phyloP scores from a whole-genome alignment of 352 stramenopile genomes.

The Phytophthora aleatoria region DNA sequence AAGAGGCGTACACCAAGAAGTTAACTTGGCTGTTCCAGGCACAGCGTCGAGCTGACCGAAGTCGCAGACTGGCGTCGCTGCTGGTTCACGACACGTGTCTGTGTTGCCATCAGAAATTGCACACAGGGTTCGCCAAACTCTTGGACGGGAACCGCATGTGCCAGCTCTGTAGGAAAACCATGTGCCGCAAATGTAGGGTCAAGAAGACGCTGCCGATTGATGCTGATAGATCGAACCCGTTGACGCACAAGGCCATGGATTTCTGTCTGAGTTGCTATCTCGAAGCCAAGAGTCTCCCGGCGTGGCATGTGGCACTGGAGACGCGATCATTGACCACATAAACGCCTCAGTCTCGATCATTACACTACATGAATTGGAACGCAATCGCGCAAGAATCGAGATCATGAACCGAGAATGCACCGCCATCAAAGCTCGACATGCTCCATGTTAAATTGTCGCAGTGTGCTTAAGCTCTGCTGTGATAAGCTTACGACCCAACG shows the following conservation, averaged over 20 bases:
- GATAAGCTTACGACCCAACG: background rate
- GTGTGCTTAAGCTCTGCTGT: conserved; percentile 1
- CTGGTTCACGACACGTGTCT: conserved; percentile 24
- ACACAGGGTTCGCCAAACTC: conserved; percentile 29
- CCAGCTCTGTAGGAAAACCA: conserved; percentile 32
- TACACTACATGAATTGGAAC: background rate
- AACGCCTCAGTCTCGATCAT: background rate
- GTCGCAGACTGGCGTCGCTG: conserved; percentile 6
- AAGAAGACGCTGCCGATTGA: conserved; percentile 40
- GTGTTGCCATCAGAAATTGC: conserved; percentile 34
- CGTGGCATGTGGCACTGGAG: conserved; percentile 47
- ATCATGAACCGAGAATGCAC: background rate
- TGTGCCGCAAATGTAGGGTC: conserved; percentile 53
- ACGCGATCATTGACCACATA: conserved; percentile 13
- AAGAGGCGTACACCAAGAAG: conserved; percentile 62
- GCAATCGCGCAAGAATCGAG: background rate
- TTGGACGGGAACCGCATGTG: conserved; percentile 32
- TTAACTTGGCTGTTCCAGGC: conserved; percentile 38
- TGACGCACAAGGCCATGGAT: conserved; percentile 34
- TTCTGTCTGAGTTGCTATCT: conserved; percentile 64
- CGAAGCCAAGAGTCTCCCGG: conserved; percentile 41
- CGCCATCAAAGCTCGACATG: background rate
- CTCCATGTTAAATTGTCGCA: conserved; percentile 14
- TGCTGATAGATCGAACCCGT: conserved; percentile 7
- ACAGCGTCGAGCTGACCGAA: conserved; percentile 7